Percentiles rank a stretch among this genome's conserved stretches.
Conservation (phyloP, 2,329 filamentous ascomycete genomes). For the Didymella exigua region DNA sequence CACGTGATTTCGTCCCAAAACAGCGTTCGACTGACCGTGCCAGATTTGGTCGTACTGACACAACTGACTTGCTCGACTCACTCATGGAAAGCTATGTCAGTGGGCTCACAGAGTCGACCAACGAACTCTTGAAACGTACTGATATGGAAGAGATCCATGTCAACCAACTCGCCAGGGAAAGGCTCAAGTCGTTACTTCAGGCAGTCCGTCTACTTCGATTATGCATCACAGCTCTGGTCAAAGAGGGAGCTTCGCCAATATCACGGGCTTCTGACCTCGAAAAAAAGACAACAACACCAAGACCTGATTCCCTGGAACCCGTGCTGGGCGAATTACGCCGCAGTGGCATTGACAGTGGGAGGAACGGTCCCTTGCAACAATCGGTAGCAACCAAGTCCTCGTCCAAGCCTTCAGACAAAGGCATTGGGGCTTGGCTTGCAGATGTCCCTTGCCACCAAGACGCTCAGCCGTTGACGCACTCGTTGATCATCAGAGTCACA, state of each 20-base stretch:
- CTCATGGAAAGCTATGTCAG: slow-evolving; percentile 25
- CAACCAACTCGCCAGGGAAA: slow-evolving; percentile 33
- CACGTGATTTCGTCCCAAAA: background rate
- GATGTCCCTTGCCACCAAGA: slow-evolving; percentile 34
- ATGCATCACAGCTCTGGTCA: slow-evolving; percentile 29
- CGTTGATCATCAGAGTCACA: slow-evolving; percentile 21
- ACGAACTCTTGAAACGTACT: slow-evolving; percentile 32
- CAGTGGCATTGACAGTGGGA: slow-evolving; percentile 25
- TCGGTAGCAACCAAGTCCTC: slow-evolving; percentile 11
- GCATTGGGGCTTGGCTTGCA: slow-evolving; percentile 40
- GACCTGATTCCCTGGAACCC: slow-evolving; percentile 32
- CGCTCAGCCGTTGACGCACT: slow-evolving; percentile 24
- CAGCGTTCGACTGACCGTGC: slow-evolving; percentile 1
- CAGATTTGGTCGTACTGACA: slow-evolving; percentile 30
- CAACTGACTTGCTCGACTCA: slow-evolving; percentile 27
- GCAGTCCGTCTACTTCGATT: slow-evolving; percentile 32
- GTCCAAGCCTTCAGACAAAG: slow-evolving; percentile 19
- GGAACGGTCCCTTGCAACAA: slow-evolving; percentile 19
- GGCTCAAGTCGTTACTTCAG: slow-evolving; percentile 30
- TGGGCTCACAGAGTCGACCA: slow-evolving; percentile 24
- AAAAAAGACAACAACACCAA: slow-evolving; percentile 26
- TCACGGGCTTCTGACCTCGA: slow-evolving; percentile 6
- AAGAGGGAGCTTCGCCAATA: slow-evolving; percentile 16
- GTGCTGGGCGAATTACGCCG: slow-evolving; percentile 28
- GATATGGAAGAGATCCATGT: slow-evolving; percentile 34